Evolutionary conservation across 148 eudicot species (phyloP).

Genomic region (Gaultheria prostrata): DNA sequence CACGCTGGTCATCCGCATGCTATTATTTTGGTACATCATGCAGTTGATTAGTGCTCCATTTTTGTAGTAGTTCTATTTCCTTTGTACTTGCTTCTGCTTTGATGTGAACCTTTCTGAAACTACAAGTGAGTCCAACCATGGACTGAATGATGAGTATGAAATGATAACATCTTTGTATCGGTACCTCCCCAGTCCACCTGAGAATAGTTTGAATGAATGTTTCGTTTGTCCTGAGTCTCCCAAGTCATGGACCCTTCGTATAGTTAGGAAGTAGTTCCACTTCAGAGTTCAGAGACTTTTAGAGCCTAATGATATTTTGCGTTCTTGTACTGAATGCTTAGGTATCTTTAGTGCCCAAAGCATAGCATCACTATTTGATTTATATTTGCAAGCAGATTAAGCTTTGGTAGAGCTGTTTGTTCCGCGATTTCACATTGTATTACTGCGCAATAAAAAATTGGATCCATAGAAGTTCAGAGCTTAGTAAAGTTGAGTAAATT

Average conservation of each 20-base stretch:
- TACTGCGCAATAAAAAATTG: background rate
- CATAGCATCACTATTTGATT: background rate
- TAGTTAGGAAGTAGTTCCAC: background rate
- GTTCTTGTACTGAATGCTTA: background rate
- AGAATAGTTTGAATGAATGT: background rate
- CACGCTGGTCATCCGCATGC: background rate
- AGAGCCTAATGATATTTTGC: background rate
- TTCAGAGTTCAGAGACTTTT: background rate
- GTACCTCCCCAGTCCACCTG: background rate
- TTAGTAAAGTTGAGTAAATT: background rate
- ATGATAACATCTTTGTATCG: background rate
- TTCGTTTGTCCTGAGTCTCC: background rate
- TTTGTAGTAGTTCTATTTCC: background rate
- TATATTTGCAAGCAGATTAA: background rate
- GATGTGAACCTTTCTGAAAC: background rate
- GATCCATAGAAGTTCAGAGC: background rate
- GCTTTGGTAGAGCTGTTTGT: background rate
- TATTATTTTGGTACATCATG: background rate
- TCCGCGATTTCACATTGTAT: background rate
- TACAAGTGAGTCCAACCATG: background rate
- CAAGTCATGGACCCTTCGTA: background rate
- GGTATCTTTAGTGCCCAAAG: constrained; percentile 7
- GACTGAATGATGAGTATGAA: background rate
- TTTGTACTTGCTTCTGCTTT: background rate
- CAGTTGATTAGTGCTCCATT: background rate